Evolutionary conservation across 2,329 filamentous ascomycete species (phyloP), one percentile per base, ranked within the genome.

Genomic region (Epichloe coenophiala): DNA sequence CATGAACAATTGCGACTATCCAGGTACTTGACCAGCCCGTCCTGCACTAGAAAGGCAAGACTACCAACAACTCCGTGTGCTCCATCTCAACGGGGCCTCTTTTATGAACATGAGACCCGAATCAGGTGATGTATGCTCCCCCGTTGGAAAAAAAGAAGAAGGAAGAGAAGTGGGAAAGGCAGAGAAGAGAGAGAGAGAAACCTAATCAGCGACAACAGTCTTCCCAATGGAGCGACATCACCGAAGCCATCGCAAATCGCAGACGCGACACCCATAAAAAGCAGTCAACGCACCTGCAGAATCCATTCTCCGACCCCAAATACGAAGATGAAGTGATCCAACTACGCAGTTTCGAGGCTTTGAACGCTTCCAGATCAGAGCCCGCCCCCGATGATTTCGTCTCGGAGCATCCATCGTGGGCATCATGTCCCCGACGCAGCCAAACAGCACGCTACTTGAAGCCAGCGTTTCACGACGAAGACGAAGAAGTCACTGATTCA

Each of bases 401-500:
- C 35, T 49, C 40, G 3, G 52, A 54, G 17, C 52, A 42, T 38
- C 51, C 48, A 6, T 47, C 50, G 5, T 43, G 43, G 23, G 40
- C 49, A 9, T 35, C 41, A 37, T 43, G 37, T 21, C 38, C 33
- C 15, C 46, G 31, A 12, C 45, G 49, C 38, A 49, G 40, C 5
- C 49, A 45, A 38, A 48, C 49, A 7, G 38, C 47, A 15, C 33
- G 38, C 11, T 47, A 49, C 11, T 27, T 40, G 5, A 36, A 36
- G 33, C 17, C 50, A 17, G 38, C 47, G 31, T 36, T 50, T 1
- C 49, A 48, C 2, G 53, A 53, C 19, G 52, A 57, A 15, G 59
- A 62, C 17, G 55, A 55, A 21, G 49, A 58, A 19, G 55, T 53
- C 19, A 27, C 54, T 4, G 47, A 48, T 45, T 64, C 63, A 2